Evolutionary conservation across 768 basidiomycete genomes (phyloP).

Genomic region (Leucocoprinus sp.): DNA sequence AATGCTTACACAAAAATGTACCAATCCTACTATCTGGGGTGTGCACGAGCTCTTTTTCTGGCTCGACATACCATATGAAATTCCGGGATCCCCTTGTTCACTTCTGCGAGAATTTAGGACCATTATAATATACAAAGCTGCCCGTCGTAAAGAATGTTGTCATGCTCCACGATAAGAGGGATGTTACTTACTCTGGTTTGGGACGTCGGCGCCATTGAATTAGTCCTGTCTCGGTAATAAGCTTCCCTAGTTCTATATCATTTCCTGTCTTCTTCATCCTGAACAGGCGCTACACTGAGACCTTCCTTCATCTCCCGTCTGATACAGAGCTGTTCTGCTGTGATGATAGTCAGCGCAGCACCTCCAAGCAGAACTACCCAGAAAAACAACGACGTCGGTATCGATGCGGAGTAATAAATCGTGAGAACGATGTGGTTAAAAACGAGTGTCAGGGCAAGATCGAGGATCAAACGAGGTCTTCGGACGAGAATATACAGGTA

Average conservation of each 20-base stretch:
- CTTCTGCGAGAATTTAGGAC: too few species aligned
- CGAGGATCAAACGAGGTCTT: slow-evolving; percentile 88
- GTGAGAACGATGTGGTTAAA: slow-evolving; percentile 92
- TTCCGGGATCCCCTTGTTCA: background rate
- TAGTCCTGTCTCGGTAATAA: slow-evolving; percentile 20
- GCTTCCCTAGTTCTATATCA: slow-evolving; percentile 51
- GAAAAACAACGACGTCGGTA: slow-evolving; percentile 89
- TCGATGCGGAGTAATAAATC: slow-evolving; percentile 77
- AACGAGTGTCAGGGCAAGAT: slow-evolving; percentile 84
- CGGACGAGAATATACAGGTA: slow-evolving; percentile 85
- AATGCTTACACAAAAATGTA: too few species aligned
- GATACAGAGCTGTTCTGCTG: slow-evolving; percentile 89
- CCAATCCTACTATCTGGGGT: too few species aligned
- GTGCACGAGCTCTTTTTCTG: too few species aligned
- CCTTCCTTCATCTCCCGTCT: slow-evolving; percentile 87
- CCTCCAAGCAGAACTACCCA: slow-evolving; percentile 76
- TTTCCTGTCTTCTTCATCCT: slow-evolving; percentile 46
- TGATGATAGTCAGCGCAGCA: slow-evolving; percentile 63
- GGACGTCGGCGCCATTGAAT: background rate
- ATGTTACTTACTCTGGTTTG: background rate
- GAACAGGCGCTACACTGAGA: slow-evolving; percentile 43
- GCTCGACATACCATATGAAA: too few species aligned
- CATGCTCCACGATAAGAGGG: too few species aligned
- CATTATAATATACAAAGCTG: too few species aligned
- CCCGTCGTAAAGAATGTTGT: too few species aligned